Evolutionary conservation across 2,329 filamentous ascomycete species (phyloP), one percentile per base, ranked within the genome.

Genomic region (Colletotrichum gigasporum): DNA sequence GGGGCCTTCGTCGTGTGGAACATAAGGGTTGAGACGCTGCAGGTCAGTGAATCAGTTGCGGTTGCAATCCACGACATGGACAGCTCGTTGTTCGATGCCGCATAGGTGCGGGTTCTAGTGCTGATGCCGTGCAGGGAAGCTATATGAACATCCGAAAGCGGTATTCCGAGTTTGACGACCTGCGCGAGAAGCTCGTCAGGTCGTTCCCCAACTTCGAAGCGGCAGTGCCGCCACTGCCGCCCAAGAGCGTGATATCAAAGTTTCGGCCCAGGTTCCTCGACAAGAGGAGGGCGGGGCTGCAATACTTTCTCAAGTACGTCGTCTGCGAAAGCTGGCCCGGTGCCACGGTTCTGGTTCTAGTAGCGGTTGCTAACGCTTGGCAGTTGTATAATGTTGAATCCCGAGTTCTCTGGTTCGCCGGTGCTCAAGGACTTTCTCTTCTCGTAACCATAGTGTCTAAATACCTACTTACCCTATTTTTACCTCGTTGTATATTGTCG

Each of bases 1-100:
- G 95, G 95, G n/a, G 92, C 94, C 2, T 99, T 98, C 79, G 93
- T 97, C 2, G 94, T 97, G 7, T 99, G 93, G 92, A 96, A 93
- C 74, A 94, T 96, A 72, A 88, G 85, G 48, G 92, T 99, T 44
- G 90, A 96, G 75, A 97, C 94, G 3, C 80, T 98, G 52, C 91
- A 89, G 76, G 93, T 94, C 75, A 75, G 88, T 85, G 53, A 24
- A 16, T 18, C 32, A 34, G n/a, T 10, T 16, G 18, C 32, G 3
- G 16, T 32, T 37, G 16, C 7, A 8, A 2, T 9, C 35, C 30
- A 32, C 32, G 58, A 58, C 32, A 41, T 61, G 65, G 52, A 50
- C 12, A 16, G n/a, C n/a, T n/a, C n/a, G n/a, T n/a, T n/a, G n/a
- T n/a, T 18, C 14, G 22, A 30, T 32, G 1, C 10, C 16, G 18